phyloP scores from a whole-genome alignment of 148 eudicot species.

The Suaeda aralocaspica region DNA sequence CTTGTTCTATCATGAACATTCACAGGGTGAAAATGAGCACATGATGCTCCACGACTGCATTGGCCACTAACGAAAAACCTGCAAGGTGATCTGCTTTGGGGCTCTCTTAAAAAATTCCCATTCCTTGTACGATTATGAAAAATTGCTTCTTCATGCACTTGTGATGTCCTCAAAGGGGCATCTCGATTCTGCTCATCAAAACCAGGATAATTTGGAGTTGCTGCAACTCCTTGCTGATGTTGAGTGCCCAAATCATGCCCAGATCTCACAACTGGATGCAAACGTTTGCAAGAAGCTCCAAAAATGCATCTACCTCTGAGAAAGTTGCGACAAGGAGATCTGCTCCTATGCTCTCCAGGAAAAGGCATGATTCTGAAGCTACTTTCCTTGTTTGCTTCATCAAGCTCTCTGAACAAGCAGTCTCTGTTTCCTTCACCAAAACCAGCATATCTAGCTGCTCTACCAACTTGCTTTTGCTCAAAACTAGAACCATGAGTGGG shows the following conservation, averaged over 20 bases:
- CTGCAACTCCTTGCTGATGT: slow-evolving; percentile 9
- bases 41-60: slow-evolving; percentile 20
- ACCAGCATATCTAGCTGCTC: slow-evolving; percentile 8
- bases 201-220: slow-evolving; percentile 16
- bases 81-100: slow-evolving; percentile 22
- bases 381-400: slow-evolving; percentile 18
- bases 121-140: slow-evolving; percentile 11
- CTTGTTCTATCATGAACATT: slow-evolving; percentile 18
- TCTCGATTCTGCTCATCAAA: slow-evolving; percentile 8
- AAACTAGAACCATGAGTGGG: slow-evolving; percentile 5
- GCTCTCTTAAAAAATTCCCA: slow-evolving; percentile 13
- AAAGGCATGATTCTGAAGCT: not conserved
- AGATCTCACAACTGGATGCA: slow-evolving; percentile 20
- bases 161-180: slow-evolving; percentile 10
- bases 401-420: slow-evolving; percentile 9
- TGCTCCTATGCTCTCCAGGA: slow-evolving; percentile 12
- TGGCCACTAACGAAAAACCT: slow-evolving; percentile 22
- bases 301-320: slow-evolving; percentile 22
- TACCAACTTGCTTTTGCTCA: slow-evolving; percentile 3
- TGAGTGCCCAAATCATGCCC: slow-evolving; percentile 8
- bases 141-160: slow-evolving; percentile 15
- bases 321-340: slow-evolving; percentile 31
- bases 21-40: slow-evolving; percentile 19
- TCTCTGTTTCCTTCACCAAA: slow-evolving; percentile 15
- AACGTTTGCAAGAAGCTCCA: slow-evolving; percentile 24